Evolutionary conservation across 495 filamentous ascomycete species (phyloP).

Genomic region (Tirmania nivea): DNA sequence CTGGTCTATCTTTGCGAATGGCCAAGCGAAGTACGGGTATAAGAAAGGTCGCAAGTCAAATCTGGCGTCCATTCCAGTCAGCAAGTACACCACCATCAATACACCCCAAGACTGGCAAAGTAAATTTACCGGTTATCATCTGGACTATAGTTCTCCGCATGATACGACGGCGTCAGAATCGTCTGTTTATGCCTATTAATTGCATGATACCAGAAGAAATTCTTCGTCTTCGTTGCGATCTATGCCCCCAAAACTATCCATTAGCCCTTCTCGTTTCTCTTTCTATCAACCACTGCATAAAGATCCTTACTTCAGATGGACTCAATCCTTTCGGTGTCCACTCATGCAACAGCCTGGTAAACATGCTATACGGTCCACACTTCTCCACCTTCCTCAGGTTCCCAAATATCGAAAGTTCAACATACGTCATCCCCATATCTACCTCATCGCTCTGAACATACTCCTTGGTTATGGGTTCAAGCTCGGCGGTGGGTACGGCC

Average conservation of each 20-base stretch:
- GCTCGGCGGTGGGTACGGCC: conserved; percentile 62
- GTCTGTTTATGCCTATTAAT: conserved; percentile 46
- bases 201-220: conserved; percentile 47
- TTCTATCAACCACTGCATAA: conserved; percentile 17
- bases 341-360: conserved; percentile 41
- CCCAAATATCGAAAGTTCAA: conserved; percentile 28
- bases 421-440: conserved; percentile 49
- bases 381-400: conserved; percentile 45
- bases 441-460: conserved; percentile 53
- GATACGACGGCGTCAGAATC: conserved; percentile 37
- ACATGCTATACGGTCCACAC: conserved; percentile 52
- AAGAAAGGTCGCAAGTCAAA: conserved; percentile 47
- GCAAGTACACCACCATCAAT: not conserved
- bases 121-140: conserved; percentile 35
- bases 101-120: not conserved
- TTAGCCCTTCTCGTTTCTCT: conserved; percentile 36
- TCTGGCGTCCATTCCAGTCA: not conserved
- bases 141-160: conserved; percentile 33
- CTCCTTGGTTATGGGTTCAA: conserved; percentile 51
- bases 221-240: conserved; percentile 24
- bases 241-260: conserved; percentile 3
- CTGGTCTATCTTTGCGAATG: conserved; percentile 33
- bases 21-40: conserved; percentile 30
- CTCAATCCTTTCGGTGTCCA: conserved; percentile 35
- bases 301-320: conserved; percentile 21